These are phyloP conservation scores for Beauveria medogensis DNA, from an alignment of 2,329 filamentous ascomycete species.

Conservation along the genomic window DNA sequence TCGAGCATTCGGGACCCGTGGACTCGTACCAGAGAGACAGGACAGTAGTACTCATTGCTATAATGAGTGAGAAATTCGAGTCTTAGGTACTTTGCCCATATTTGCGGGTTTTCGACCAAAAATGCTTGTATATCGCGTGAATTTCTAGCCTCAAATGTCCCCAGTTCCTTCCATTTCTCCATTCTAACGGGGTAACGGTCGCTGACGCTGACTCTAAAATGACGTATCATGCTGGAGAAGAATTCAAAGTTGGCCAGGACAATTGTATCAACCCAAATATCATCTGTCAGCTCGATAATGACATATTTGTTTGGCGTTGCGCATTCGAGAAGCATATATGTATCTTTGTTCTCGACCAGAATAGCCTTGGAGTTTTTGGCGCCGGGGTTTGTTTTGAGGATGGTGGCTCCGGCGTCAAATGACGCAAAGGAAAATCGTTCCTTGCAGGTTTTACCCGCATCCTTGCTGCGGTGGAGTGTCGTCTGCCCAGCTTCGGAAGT, in stretches of 20 bases:
- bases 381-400: slow-evolving; percentile 80
- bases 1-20: slow-evolving; percentile 97
- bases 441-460: slow-evolving; percentile 95
- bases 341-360: slow-evolving; percentile 93
- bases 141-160: slow-evolving; percentile 84
- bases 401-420: slow-evolving; percentile 90
- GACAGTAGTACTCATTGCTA: slow-evolving; percentile 95
- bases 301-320: slow-evolving; percentile 82
- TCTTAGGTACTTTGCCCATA: slow-evolving; percentile 88
- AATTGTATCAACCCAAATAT: slow-evolving; percentile 80
- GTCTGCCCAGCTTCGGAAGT: slow-evolving; percentile 36
- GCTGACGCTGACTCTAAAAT: slow-evolving; percentile 84
- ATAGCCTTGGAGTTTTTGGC: slow-evolving; percentile 85
- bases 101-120: slow-evolving; percentile 84
- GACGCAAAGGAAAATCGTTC: slow-evolving; percentile 96
- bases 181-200: slow-evolving; percentile 89
- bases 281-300: slow-evolving; percentile 87
- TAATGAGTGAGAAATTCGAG: slow-evolving; percentile 92
- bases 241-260: slow-evolving; percentile 99
- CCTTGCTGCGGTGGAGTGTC: slow-evolving; percentile 66
- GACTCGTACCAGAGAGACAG: slow-evolving; percentile 79
- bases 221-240: slow-evolving; percentile 93
- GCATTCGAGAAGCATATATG: slow-evolving; percentile 95
- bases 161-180: slow-evolving; percentile 85
- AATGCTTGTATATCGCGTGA: slow-evolving; percentile 92